Percentiles rank a stretch among this genome's conserved stretches.
These are phyloP conservation scores for Nannizzia gypsea DNA, from an alignment of 2,329 filamentous ascomycete genomes.

Conservation along the genomic window DNA sequence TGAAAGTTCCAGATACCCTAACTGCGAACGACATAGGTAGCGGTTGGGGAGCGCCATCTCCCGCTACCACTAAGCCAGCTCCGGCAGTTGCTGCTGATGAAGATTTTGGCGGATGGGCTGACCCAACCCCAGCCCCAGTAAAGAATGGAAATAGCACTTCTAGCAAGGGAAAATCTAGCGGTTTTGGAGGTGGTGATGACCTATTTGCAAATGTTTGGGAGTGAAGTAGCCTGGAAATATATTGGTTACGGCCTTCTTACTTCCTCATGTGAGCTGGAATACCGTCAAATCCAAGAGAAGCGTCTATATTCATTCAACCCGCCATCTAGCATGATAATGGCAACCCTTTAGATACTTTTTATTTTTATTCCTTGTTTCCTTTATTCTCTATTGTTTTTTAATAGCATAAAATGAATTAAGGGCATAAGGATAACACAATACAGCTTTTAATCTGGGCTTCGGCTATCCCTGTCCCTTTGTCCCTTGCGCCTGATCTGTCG, in stretches of 20 bases:
- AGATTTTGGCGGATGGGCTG: conserved; percentile 93
- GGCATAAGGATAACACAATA: background rate
- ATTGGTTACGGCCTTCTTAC: background rate
- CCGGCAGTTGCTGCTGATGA: conserved; percentile 77
- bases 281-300: background rate
- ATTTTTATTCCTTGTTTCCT: background rate
- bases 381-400: background rate
- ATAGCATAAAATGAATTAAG: background rate
- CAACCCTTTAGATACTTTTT: background rate
- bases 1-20: conserved; percentile 36
- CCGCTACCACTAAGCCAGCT: conserved; percentile 26
- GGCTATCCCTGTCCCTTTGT: background rate
- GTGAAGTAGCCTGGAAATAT: background rate
- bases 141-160: conserved; percentile 23
- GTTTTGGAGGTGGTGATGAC: conserved; percentile 58
- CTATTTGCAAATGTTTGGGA: conserved; percentile 95
- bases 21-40: conserved; percentile 53
- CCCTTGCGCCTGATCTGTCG: background rate
- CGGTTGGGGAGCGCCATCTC: conserved; percentile 45
- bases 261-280: background rate
- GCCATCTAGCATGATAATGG: background rate
- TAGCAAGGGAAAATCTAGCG: conserved; percentile 46
- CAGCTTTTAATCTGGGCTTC: background rate
- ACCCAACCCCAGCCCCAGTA: conserved; percentile 48
- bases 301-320: background rate